Evolutionary conservation across 2,329 filamentous ascomycete genomes (phyloP), one percentile per base, ranked within the genome.

Genomic region (Venturia oleaginea): DNA sequence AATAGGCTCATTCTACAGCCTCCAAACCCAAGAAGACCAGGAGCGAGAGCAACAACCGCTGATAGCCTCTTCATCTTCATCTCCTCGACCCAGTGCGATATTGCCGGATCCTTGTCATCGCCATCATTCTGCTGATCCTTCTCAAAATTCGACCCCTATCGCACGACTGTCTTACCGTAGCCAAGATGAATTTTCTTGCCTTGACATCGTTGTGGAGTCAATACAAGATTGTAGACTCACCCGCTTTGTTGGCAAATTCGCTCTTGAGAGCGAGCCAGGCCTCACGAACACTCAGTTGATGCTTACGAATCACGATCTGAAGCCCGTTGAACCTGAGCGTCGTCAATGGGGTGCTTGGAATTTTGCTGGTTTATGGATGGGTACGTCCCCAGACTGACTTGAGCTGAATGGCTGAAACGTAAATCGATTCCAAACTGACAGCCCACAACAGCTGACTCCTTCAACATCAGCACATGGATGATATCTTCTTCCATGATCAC

Each of bases 341-440:
- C 86, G 92, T 64, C 85, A 90, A 83, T 97, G 92, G 92, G 86
- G 86, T 22, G 79, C 88, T 37, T 91, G 89, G 85, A 96, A 96
- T 75, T 96, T 92, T 73, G 88, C 95, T 48, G 89, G 86, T 17
- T 94, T 94, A 72, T 94, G 91, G 91, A 83, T 94, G 71, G 43
- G 43, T 46, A 46, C 19, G 43, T 46, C 19, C 19, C 7, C 22
- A 46, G n/a, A n/a, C n/a, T n/a, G n/a, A n/a, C n/a, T n/a, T n/a
- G n/a, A n/a, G n/a, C n/a, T n/a, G n/a, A n/a, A n/a, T n/a, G n/a
- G n/a, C n/a, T n/a, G n/a, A n/a, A n/a, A n/a, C n/a, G n/a, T n/a
- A n/a, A n/a, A n/a, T n/a, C n/a, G n/a, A n/a, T n/a, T n/a, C 22
- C 22, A 19, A 57, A n/a, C 67, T 72, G 65, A 71, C 63, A 46